Base-by-base conservation (phyloP, 2,329 filamentous ascomycete species). In the Hymenoscyphus occultus region DNA sequence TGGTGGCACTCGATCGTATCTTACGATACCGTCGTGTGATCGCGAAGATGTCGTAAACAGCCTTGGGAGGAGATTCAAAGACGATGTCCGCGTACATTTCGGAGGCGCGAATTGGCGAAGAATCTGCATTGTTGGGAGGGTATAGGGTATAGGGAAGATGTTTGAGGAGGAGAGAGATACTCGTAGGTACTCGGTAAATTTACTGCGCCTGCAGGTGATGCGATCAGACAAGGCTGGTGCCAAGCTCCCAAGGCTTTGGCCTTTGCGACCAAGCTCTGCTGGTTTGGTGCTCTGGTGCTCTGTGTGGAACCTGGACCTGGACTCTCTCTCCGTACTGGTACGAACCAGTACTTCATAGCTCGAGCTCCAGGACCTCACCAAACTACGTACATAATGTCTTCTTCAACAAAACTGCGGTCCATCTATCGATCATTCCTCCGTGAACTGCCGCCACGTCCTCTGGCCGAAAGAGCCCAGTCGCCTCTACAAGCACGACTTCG, bases 391-490 rank as follows among this genome's bases (percentile, higher is more conserved):
- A 70, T 63, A 56, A 71, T 73, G 69, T 60, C 77, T 58, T 73
- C 78, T 48, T 77, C 82, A 68, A 76, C 84, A 51, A 80, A 81
- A 48, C 76, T 91, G 54, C 91, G 92, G 74, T 87, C 92, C 42
- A 84, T 97, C 75, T 98, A 98, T 84, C 91, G 94, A 73, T 85
- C 89, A 54, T 83, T 97, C 74, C 87, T 98, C 64, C 92, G 94
- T 77, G 93, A 97, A 80, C 87, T 97, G 9, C 94, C 94, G 1
- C 85, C 90, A 7, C 89, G 88, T 5, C 82, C 81, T 84, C 69
- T 79, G 80, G 65, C 71, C 19, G 64, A 70, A 64, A 72, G 78
- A 66, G 78, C 82, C 31, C 87, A 89, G 48, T 89, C 92, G 0
- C 85, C 87, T 2, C 80, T 96, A 14, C 90, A 94, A 78, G 76